phyloP scores from a whole-genome alignment of 768 basidiomycete species.

The Tricholoma terreum region DNA sequence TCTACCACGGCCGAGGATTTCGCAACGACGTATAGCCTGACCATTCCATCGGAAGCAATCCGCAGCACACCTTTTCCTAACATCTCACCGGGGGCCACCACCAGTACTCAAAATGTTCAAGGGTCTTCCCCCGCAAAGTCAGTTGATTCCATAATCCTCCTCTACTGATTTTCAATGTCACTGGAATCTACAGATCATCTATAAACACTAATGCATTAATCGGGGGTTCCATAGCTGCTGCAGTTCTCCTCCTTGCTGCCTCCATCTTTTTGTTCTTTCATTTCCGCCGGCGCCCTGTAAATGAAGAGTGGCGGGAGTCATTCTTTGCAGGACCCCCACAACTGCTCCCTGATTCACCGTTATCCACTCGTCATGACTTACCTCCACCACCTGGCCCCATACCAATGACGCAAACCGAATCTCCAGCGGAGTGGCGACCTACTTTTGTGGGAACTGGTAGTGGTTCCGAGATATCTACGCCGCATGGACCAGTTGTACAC shows the following conservation, averaged over 20 bases:
- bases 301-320: conserved; percentile 6
- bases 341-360: conserved; percentile 2
- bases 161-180: background rate
- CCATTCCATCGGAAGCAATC: conserved; percentile 4
- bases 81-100: conserved; percentile 1
- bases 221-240: conserved; percentile 16
- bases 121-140: conserved; percentile 8
- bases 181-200: conserved; percentile 2
- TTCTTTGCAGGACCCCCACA: conserved; percentile 9
- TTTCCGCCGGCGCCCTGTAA: conserved; percentile 15
- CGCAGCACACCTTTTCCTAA: background rate
- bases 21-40: conserved; percentile 3
- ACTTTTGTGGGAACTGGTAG: background rate
- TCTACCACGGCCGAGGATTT: conserved; percentile 2
- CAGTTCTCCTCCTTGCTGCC: conserved; percentile 11
- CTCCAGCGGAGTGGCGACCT: background rate
- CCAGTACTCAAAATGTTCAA: conserved; percentile 3
- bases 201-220: conserved; percentile 10
- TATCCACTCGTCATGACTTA: background rate
- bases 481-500: background rate
- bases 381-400: background rate
- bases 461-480: no score
- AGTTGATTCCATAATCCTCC: background rate
- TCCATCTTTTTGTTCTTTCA: conserved; percentile 10
- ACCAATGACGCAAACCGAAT: no score